Conservation (phyloP, 2,329 filamentous ascomycete species). For the Sporothrix sp. region DNA sequence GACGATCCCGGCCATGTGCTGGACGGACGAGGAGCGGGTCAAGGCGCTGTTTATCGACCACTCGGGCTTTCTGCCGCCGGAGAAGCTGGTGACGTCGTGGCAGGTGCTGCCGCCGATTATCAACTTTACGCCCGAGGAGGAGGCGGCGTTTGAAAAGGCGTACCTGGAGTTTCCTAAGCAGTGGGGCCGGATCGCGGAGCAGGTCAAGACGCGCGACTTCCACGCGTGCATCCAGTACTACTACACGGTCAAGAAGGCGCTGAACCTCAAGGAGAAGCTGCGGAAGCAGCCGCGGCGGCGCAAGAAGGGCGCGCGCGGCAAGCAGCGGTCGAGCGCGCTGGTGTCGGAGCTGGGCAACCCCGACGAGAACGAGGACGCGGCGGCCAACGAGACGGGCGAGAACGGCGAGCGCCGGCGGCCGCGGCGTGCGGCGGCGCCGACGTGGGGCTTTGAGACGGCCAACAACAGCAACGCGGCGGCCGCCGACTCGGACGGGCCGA, state of each 20-base stretch:
- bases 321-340: conserved; percentile 52
- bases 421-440: conserved; percentile 59
- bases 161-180: conserved; percentile 73
- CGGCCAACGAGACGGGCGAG: conserved; percentile 39
- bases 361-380: conserved; percentile 46
- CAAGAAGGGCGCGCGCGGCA: conserved; percentile 46
- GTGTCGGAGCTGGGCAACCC: conserved; percentile 56
- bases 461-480: conserved; percentile 21
- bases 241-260: conserved; percentile 67
- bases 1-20: conserved; percentile 59
- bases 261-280: conserved; percentile 67
- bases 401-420: conserved; percentile 51
- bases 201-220: conserved; percentile 58
- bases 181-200: conserved; percentile 67
- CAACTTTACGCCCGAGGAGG: conserved; percentile 65
- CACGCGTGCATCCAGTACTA: conserved; percentile 79
- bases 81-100: conserved; percentile 59
- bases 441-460: conserved; percentile 54
- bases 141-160: conserved; percentile 59
- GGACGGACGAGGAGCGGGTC: conserved; percentile 49
- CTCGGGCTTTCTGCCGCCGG: conserved; percentile 54
- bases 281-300: conserved; percentile 52
- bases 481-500: conserved; percentile 49
- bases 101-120: conserved; percentile 63
- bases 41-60: conserved; percentile 53